phyloP scores from a whole-genome alignment of 169 alveolate species.

The Plasmodium billcollinsi region DNA sequence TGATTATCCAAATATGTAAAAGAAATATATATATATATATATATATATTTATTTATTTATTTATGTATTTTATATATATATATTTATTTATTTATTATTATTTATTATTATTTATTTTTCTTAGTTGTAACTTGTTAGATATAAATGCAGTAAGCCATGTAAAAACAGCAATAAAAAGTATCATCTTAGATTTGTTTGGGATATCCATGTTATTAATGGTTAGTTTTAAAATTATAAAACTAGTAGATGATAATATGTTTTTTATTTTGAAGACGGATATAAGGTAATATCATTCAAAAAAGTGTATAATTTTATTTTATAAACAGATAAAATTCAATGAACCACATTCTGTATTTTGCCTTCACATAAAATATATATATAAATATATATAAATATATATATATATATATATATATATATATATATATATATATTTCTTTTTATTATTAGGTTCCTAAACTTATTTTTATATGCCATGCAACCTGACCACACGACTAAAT shows the following conservation, averaged over 20 bases:
- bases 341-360: no score
- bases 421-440: not conserved
- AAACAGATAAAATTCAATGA: not conserved
- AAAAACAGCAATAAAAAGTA: constrained; percentile 29
- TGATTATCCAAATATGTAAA: not conserved
- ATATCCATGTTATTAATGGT: constrained; percentile 44
- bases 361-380: not conserved
- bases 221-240: constrained; percentile 24
- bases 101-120: not conserved
- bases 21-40: not conserved
- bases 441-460: constrained; percentile 12
- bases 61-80: not conserved
- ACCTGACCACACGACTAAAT: constrained; percentile 29
- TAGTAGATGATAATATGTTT: constrained; percentile 4
- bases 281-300: constrained; percentile 15
- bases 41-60: not conserved
- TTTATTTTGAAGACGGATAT: constrained; percentile 31
- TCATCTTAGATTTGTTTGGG: constrained; percentile 47
- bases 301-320: not conserved
- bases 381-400: not conserved
- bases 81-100: not conserved
- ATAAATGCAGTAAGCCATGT: constrained; percentile 45
- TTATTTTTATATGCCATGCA: constrained; percentile 47
- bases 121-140: constrained; percentile 27
- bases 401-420: not conserved